Evolutionary conservation across 305 asterid species (phyloP).

Genomic region (Salvia sclarea): DNA sequence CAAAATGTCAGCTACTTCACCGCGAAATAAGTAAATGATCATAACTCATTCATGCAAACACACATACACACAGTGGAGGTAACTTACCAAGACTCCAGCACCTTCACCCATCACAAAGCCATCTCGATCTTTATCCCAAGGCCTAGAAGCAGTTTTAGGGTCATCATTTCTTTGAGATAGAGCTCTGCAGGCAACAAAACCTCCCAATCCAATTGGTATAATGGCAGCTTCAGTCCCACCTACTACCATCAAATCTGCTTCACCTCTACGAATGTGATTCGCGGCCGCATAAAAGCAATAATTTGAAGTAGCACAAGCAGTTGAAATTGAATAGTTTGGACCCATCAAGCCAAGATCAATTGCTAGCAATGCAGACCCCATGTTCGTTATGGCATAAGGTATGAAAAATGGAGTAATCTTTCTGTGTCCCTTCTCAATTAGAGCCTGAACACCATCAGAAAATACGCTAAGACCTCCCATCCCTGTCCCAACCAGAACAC

Average conservation of each 20-base stretch:
- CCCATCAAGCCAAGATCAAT: slow-evolving; percentile 97
- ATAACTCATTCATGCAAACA: not conserved
- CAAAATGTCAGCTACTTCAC: slow-evolving; percentile 1
- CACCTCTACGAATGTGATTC: slow-evolving; percentile 94
- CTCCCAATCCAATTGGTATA: slow-evolving; percentile 83
- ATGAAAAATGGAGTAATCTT: slow-evolving; percentile 93
- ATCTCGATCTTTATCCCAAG: slow-evolving; percentile 91
- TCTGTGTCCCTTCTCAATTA: slow-evolving; percentile 82
- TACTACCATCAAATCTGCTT: slow-evolving; percentile 90
- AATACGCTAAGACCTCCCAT: slow-evolving; percentile 95
- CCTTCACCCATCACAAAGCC: slow-evolving; percentile 99
- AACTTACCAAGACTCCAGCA: slow-evolving; percentile 84
- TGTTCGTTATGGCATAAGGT: slow-evolving; percentile 88
- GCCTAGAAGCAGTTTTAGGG: slow-evolving; percentile 91
- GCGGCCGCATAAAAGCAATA: slow-evolving; percentile 95
- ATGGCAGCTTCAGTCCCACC: slow-evolving; percentile 98
- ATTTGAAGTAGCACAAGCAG: slow-evolving; percentile 95
- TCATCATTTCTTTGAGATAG: slow-evolving; percentile 94
- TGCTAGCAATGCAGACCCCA: slow-evolving; percentile 95
- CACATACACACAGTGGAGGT: not conserved
- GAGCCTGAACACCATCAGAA: slow-evolving; percentile 81
- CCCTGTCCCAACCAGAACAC: slow-evolving; percentile 89
- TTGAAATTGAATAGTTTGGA: slow-evolving; percentile 91
- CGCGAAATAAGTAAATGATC: not conserved
- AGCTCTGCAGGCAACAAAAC: slow-evolving; percentile 93